Percentiles rank a stretch among this genome's conserved stretches.
phyloP scores from a whole-genome alignment of 2,329 filamentous ascomycete species.

The Colletotrichum neosansevieriae region DNA sequence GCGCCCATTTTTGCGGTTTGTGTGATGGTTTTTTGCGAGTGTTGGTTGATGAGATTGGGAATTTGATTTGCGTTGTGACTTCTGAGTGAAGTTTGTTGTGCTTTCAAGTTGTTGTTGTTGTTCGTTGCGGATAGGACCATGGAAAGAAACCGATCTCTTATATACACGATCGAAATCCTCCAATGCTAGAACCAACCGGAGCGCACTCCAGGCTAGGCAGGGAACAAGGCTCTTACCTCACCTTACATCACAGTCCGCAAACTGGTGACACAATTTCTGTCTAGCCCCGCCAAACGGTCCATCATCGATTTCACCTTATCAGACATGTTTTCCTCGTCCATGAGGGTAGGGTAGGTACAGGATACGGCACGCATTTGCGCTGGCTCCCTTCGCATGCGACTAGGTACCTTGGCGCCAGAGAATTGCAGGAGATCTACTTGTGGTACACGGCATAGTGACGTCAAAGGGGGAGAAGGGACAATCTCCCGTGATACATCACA shows the following conservation, averaged over 20 bases:
- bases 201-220: neutral
- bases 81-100: neutral
- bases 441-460: constrained; percentile 37
- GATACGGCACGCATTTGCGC: too few relatives aligned
- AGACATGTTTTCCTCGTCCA: constrained; percentile 3
- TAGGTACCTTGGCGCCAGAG: constrained; percentile 16
- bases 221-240: constrained; percentile 16
- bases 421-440: constrained; percentile 31
- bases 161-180: constrained; percentile 19
- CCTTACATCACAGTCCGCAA: constrained; percentile 34
- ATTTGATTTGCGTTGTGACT: neutral
- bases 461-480: constrained; percentile 9
- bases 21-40: neutral
- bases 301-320: constrained; percentile 24
- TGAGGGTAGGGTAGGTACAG: too few relatives aligned
- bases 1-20: constrained; percentile 75
- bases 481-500: constrained; percentile 36
- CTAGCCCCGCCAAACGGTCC: neutral
- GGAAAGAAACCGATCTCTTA: constrained; percentile 18
- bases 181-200: constrained; percentile 14
- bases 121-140: too few relatives aligned
- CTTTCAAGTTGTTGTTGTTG: neutral
- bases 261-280: constrained; percentile 31
- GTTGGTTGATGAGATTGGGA: neutral
- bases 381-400: constrained; percentile 1